phyloP scores from a whole-genome alignment of 495 filamentous ascomycete genomes.

The Aspergillus bridgeri region DNA sequence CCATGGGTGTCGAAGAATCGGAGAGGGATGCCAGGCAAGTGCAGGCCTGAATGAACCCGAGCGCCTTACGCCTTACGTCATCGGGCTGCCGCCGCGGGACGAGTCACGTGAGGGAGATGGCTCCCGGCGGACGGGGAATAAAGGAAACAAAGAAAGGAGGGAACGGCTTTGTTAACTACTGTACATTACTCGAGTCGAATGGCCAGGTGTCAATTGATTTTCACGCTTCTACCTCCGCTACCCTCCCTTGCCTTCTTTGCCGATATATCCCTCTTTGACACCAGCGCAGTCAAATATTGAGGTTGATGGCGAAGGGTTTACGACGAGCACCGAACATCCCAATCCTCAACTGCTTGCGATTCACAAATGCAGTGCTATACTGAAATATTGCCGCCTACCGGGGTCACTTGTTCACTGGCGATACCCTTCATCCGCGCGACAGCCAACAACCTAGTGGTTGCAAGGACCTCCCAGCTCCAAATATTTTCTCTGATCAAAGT shows the following conservation, averaged over 20 bases:
- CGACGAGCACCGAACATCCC: not conserved
- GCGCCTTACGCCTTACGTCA: conserved; percentile 23
- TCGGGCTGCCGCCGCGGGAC: not conserved
- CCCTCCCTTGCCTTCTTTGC: not conserved
- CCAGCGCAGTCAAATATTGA: conserved; percentile 16
- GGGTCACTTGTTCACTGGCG: conserved; percentile 81
- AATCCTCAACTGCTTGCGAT: not conserved
- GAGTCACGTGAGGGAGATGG: conserved; percentile 11
- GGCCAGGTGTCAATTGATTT: not conserved
- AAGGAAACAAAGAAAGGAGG: not conserved
- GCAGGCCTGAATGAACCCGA: not conserved
- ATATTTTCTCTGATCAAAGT: conserved; percentile 58
- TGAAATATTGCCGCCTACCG: conserved; percentile 86
- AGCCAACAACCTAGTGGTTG: conserved; percentile 80
- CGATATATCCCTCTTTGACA: conserved; percentile 12
- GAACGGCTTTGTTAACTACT: not conserved
- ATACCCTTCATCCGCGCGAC: conserved; percentile 72
- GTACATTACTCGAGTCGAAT: not conserved
- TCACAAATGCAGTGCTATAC: conserved; percentile 74
- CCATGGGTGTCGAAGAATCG: not conserved
- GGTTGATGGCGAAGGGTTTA: conserved; percentile 16
- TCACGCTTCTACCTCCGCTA: not conserved
- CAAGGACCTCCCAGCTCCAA: conserved; percentile 86
- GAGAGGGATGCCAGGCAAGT: not conserved
- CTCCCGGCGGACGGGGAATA: not conserved